Percentiles rank a stretch among this genome's conserved stretches.
Conservation (phyloP, 257 asterid species). For the Fraxinus anomala region DNA sequence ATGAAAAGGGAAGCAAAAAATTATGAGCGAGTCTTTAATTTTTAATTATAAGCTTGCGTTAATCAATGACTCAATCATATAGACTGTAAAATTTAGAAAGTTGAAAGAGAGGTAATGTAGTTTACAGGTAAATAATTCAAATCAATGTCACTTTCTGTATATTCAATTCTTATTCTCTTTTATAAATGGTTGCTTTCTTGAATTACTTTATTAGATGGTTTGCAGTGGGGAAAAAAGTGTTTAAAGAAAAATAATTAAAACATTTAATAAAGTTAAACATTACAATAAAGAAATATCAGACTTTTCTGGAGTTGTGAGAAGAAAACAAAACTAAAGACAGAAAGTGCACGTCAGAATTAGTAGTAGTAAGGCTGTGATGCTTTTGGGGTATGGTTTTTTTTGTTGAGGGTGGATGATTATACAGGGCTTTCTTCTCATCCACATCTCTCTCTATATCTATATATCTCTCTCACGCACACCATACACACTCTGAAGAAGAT, state of each 20-base stretch:
- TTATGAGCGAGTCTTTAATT: constrained; percentile 25
- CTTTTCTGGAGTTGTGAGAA: constrained; percentile 61
- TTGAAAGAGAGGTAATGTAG: constrained; percentile 34
- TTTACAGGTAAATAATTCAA: constrained; percentile 19
- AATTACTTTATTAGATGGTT: constrained; percentile 49
- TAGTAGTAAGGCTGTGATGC: constrained; percentile 43
- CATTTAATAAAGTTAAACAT: constrained; percentile 25
- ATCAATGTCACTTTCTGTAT: constrained; percentile 41
- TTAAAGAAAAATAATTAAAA: constrained; percentile 26
- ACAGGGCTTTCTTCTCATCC: constrained; percentile 61
- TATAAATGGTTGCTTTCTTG: constrained; percentile 48
- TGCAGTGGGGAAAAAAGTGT: constrained; percentile 24
- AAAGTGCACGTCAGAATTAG: constrained; percentile 96
- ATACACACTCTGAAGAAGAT: constrained; percentile 21
- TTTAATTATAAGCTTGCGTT: constrained; percentile 38
- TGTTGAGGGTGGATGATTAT: constrained; percentile 35
- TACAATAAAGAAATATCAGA: constrained; percentile 44
- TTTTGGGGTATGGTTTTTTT: constrained; percentile 20
- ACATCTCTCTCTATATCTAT: constrained; percentile 32
- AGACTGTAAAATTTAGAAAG: constrained; percentile 40
- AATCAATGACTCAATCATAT: constrained; percentile 90
- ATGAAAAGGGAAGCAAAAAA: constrained; percentile 24
- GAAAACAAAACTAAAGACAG: constrained; percentile 85
- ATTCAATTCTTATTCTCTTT: constrained; percentile 48
- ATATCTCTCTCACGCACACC: constrained; percentile 31